Conservation (phyloP, 2,329 filamentous ascomycete species). For the Fusarium gaditjirri region DNA sequence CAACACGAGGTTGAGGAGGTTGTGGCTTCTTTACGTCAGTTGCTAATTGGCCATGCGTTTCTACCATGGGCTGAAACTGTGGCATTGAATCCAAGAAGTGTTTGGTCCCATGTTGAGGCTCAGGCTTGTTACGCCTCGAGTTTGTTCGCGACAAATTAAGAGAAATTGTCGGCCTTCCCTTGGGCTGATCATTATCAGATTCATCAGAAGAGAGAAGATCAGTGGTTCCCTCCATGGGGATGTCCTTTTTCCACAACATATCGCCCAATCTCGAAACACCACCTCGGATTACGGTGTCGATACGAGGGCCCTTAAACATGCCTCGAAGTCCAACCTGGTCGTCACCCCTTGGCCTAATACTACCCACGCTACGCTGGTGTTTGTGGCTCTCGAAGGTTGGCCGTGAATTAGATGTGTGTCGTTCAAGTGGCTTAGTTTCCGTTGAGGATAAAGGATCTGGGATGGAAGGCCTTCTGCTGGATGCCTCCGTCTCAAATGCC, state of each 20-base stretch:
- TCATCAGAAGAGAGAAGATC: conserved; percentile 60
- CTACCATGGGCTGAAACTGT: conserved; percentile 55
- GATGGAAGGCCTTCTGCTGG: conserved; percentile 40
- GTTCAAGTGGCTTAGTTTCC: conserved; percentile 50
- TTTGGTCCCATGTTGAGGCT: conserved; percentile 50
- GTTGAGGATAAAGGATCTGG: conserved; percentile 41
- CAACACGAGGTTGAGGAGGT: conserved; percentile 57
- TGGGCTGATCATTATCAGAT: conserved; percentile 57
- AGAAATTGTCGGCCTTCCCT: conserved; percentile 53
- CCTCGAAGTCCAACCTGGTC: conserved; percentile 60
- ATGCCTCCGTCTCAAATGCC: conserved; percentile 50
- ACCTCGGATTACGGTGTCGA: conserved; percentile 76
- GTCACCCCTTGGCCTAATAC: conserved; percentile 55
- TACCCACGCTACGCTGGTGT: conserved; percentile 60
- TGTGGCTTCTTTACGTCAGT: conserved; percentile 27
- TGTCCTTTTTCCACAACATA: conserved; percentile 66
- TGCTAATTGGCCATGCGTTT: conserved; percentile 34
- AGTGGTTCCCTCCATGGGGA: conserved; percentile 45
- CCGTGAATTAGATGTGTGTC: conserved; percentile 43
- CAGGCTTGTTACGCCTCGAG: conserved; percentile 47
- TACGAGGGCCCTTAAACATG: conserved; percentile 80
- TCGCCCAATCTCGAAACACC: conserved; percentile 67
- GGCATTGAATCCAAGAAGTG: conserved; percentile 65
- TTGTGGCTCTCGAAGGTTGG: conserved; percentile 60
- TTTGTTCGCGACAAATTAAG: conserved; percentile 50